A percentile compares a stretch with the other conserved stretches of the same genome.
Evolutionary conservation across 768 basidiomycete species (phyloP).

Genomic region (Porphyrellus cyaneotinctus): DNA sequence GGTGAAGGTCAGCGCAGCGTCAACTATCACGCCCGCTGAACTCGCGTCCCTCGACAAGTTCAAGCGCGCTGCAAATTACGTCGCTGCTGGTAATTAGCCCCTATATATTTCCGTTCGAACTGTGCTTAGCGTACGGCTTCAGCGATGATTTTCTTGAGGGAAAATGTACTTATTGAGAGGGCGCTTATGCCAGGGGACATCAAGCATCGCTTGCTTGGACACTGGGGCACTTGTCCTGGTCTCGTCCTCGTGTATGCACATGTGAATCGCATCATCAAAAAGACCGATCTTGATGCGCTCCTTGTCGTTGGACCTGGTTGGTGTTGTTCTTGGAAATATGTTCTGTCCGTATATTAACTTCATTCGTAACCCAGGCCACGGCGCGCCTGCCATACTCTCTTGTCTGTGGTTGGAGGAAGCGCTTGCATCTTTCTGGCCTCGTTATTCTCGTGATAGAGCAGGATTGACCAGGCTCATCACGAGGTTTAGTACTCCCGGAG

Average conservation of each 20-base stretch:
- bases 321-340: neutral
- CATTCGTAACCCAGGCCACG: slow-evolving; percentile 49
- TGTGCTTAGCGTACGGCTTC: neutral
- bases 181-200: slow-evolving; percentile 62
- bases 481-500: slow-evolving; percentile 76
- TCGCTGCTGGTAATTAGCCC: slow-evolving; percentile 55
- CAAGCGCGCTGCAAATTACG: slow-evolving; percentile 62
- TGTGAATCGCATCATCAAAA: slow-evolving; percentile 58
- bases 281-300: slow-evolving; percentile 57
- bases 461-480: slow-evolving; percentile 69
- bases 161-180: slow-evolving; percentile 64
- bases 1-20: slow-evolving; percentile 44
- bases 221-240: slow-evolving; percentile 84
- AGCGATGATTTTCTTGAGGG: slow-evolving; percentile 85
- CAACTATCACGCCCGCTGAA: slow-evolving; percentile 48
- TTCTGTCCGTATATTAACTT: neutral
- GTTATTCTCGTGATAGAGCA: slow-evolving; percentile 49
- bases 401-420: slow-evolving; percentile 85
- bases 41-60: slow-evolving; percentile 51
- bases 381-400: slow-evolving; percentile 83
- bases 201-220: slow-evolving; percentile 77
- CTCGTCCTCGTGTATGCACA: slow-evolving; percentile 71
- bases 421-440: slow-evolving; percentile 52
- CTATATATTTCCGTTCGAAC: neutral
- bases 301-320: slow-evolving; percentile 78